These are phyloP conservation scores for Podospora appendiculata DNA, from an alignment of 495 filamentous ascomycete species.

Conservation along the genomic window DNA sequence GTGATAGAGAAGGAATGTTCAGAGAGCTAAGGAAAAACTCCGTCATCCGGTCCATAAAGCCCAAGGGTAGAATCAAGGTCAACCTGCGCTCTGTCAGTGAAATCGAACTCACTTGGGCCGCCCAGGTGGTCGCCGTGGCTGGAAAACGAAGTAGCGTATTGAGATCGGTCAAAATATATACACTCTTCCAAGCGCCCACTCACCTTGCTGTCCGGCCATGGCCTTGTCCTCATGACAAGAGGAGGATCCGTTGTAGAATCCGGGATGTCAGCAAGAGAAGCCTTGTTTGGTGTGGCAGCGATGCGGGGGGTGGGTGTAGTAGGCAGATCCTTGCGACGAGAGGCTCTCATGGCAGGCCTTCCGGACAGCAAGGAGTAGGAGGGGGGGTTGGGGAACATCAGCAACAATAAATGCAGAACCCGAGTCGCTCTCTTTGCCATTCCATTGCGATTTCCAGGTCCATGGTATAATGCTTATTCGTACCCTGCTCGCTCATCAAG, in stretches of 20 bases:
- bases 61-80: neutral
- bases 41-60: neutral
- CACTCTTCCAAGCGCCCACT: slow-evolving; percentile 31
- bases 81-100: slow-evolving; percentile 20
- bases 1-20: neutral
- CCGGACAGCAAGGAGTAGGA: slow-evolving; percentile 22
- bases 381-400: neutral
- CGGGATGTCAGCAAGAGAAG: slow-evolving; percentile 4
- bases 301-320: no score
- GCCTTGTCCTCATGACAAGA: slow-evolving; percentile 22
- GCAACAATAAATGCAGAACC: slow-evolving; percentile 3
- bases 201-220: slow-evolving; percentile 42
- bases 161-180: slow-evolving; percentile 35
- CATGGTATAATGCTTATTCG: slow-evolving; percentile 18
- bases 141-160: slow-evolving; percentile 20
- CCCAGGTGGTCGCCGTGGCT: slow-evolving; percentile 3
- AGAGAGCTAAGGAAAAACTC: neutral
- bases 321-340: neutral
- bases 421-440: slow-evolving; percentile 9
- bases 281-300: no score
- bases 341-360: slow-evolving; percentile 10
- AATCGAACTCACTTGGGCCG: slow-evolving; percentile 4
- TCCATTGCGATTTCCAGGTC: slow-evolving; percentile 12
- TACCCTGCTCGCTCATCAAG: slow-evolving; percentile 8
- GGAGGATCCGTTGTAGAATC: slow-evolving; percentile 5